Evolutionary conservation across 495 filamentous ascomycete genomes (phyloP), one percentile per base, ranked within the genome.

Genomic region (Penicillium cinerascens): DNA sequence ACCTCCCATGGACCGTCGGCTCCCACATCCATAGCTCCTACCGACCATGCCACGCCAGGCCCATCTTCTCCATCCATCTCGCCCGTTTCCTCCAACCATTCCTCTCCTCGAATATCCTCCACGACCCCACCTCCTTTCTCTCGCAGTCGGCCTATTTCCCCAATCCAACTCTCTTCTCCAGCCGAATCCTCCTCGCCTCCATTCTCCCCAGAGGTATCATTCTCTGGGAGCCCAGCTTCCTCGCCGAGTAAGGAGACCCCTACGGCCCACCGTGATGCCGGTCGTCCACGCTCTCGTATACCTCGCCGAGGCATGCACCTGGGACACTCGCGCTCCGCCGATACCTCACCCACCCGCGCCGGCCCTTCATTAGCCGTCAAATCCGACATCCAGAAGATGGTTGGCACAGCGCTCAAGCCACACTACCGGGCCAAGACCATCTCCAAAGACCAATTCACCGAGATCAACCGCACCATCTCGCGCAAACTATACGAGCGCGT

Each of bases 401-500:
- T 96, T 43, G 83, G 85, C 23, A 70, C 77, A 18, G 88, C 85
- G 0, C 75, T 96, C 18, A 87, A 87, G 47, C 88, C 91, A 18
- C 81, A 87, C 55, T 95, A 87, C 54, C 81, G 82, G 11, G 74
- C 74, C 25, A 83, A 83, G 49, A 73, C 82, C 40, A 73, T 96
- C 9, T 85, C 83, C 27, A 85, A 88, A 58, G 86, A 95, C 37
- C 86, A 96, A 65, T 97, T 89, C 70, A 91, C 86, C 5, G 81
- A 85, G 41, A 91, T 96, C 70, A 96, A 96, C 65, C 83, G 89
- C 41, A 85, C 82, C 33, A 82, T 96, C 22, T 93, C 87, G 13
- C 82, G 88, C 16, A 85, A 82, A 69, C 71, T 97, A n/a, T 97
- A 97, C 64, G 87, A 95, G 36, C 82, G 83, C 35, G 82, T 92